A percentile compares a stretch with the other conserved stretches of the same genome.
phyloP scores from a whole-genome alignment of 2,329 filamentous ascomycete species.

The Fusarium liriodendri region DNA sequence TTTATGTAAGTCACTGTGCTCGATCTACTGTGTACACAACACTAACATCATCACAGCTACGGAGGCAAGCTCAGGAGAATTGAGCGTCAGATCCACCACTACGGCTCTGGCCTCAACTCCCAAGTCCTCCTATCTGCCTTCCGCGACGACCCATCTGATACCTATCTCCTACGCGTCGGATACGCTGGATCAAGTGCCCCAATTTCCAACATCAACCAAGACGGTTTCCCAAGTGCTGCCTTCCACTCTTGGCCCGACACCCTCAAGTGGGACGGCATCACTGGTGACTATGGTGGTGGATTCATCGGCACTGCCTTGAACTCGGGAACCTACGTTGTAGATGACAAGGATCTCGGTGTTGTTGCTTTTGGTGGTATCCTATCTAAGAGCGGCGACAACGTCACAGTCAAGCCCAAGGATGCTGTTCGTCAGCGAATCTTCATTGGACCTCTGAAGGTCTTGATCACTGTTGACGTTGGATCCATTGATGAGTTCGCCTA shows the following conservation, averaged over 20 bases:
- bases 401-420: slow-evolving; percentile 56
- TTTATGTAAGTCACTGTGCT: slow-evolving; percentile 55
- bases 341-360: slow-evolving; percentile 58
- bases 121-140: slow-evolving; percentile 65
- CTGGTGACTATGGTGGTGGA: slow-evolving; percentile 67
- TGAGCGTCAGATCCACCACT: slow-evolving; percentile 66
- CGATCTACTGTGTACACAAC: neutral
- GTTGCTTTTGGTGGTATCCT: slow-evolving; percentile 62
- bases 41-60: slow-evolving; percentile 45
- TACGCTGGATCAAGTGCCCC: slow-evolving; percentile 66
- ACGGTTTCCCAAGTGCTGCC: slow-evolving; percentile 64
- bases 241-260: slow-evolving; percentile 69
- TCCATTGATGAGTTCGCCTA: slow-evolving; percentile 54
- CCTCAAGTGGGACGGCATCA: slow-evolving; percentile 66
- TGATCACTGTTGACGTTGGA: slow-evolving; percentile 57
- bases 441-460: slow-evolving; percentile 57
- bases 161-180: slow-evolving; percentile 64
- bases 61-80: slow-evolving; percentile 56
- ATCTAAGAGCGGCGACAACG: slow-evolving; percentile 28
- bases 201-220: slow-evolving; percentile 65
- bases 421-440: slow-evolving; percentile 61
- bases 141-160: slow-evolving; percentile 56
- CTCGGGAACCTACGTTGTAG: slow-evolving; percentile 61
- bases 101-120: slow-evolving; percentile 68
- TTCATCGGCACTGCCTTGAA: slow-evolving; percentile 64